Base-by-base conservation (phyloP, 2,329 filamentous ascomycete species). In the Pestalotiopsis sp. region DNA sequence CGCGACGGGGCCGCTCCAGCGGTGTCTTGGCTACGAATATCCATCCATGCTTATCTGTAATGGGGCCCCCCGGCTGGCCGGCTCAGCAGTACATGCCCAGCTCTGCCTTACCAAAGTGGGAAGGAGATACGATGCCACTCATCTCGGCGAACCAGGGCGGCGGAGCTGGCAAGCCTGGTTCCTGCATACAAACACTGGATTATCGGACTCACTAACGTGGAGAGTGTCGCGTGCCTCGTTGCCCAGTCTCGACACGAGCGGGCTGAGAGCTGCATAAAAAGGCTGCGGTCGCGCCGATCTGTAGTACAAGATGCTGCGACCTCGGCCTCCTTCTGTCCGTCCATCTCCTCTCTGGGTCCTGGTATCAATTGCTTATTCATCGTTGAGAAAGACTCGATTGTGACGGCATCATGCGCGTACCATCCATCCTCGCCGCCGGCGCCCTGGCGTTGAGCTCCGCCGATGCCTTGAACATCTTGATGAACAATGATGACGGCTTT, bases 401-500 rank as follows among this genome's bases (percentile, higher is more conserved):
- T 36, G 25, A 36, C 23, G 62, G 13, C 23, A 49, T 25, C 27
- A 66, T 66, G 63, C 63, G 63, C 25, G n/a, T 36, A 13, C 58
- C 63, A 2, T 14, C 49, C 6, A 11, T 66, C 31, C 27, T 25
- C 56, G 20, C 56, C 7, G 65, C 31, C 7, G 52, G n/a, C 31
- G 49, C 31, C 56, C 25, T 67, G 12, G 17, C 39, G 5, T 17
- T 60, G 65, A 12, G 52, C 39, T 67, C 56, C 4, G 56, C 38
- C 52, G 11, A 60, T 17, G 65, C 25, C 14, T 23, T 66, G 27
- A 68, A 68, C 62, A 68, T 68, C 41, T 14, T 68, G 23, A 39
- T 68, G 49, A 68, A 75, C 67, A 80, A 79, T 65, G 80, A 83
- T 67, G 81, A 83, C 70, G 80, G 81, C 39, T 83, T 83, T 67